These are phyloP conservation scores for Penicillium brasilianum DNA, from an alignment of 2,329 filamentous ascomycete species.

Conservation along the genomic window DNA sequence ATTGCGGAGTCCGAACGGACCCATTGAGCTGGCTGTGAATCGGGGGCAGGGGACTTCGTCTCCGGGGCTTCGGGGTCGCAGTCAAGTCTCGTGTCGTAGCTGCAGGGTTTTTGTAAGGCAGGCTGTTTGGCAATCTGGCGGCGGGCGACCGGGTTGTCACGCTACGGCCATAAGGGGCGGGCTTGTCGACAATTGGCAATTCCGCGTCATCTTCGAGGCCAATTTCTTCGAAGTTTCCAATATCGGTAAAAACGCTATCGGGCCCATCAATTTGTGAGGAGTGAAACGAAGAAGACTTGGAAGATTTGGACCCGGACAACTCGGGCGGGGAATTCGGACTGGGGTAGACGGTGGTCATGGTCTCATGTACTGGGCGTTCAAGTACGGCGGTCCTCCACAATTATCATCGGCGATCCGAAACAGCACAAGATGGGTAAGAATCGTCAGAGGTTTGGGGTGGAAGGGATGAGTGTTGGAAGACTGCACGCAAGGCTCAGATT, in stretches of 20 bases:
- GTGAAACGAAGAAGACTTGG: conserved; percentile 85
- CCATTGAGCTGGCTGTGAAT: conserved; percentile 37
- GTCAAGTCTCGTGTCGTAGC: conserved; percentile 44
- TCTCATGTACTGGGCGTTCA: conserved; percentile 38
- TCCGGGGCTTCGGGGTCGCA: conserved; percentile 32
- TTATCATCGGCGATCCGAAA: conserved; percentile 12
- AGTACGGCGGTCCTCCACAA: conserved; percentile 20
- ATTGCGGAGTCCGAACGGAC: conserved; percentile 31
- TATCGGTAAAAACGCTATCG: conserved; percentile 70
- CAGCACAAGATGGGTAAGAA: conserved; percentile 20
- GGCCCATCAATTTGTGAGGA: conserved; percentile 74
- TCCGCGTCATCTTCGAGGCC: conserved; percentile 74
- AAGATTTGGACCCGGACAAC: conserved; percentile 83
- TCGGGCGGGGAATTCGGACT: conserved; percentile 74
- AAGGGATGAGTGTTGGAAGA: conserved; percentile 23
- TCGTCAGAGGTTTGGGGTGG: conserved; percentile 16
- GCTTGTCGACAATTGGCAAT: conserved; percentile 35
- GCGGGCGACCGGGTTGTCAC: conserved; percentile 34
- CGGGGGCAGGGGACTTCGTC: conserved; percentile 31
- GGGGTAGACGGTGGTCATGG: conserved; percentile 51
- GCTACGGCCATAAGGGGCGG: conserved; percentile 38
- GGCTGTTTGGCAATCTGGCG: conserved; percentile 34
- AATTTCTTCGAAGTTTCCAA: conserved; percentile 91
- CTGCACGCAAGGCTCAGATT: conserved; percentile 20
- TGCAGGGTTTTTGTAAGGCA: conserved; percentile 35